Evolutionary conservation across 192 early-diverging fungal species (phyloP), one percentile per base, ranked within the genome.

Genomic region (Spizellomyces sp.): DNA sequence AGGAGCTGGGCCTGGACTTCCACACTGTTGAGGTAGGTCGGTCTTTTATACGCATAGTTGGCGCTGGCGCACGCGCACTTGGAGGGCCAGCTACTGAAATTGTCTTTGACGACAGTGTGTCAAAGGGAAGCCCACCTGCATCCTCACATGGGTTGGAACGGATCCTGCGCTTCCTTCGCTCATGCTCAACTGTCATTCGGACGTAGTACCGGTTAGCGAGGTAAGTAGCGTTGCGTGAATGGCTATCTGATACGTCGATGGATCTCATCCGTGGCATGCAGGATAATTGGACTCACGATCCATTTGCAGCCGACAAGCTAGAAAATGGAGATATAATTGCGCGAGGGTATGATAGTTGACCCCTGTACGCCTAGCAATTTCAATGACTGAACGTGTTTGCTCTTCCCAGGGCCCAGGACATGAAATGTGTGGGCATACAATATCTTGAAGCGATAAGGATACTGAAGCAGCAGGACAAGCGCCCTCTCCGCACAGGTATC

Each of bases 171-270:
- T 88, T 61, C 81, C 86, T 57, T 76, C 86, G 46, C 69, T 96
- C 17, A 75, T 94, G 45, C 89, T 94, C 69, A 94, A 94, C 86
- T 89, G 89, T 58, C 94, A 96, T 80, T 91, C 88, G 8, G 94
- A 96, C 75, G 94, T 96, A 0, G 94, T 96, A 36, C 94, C 94
- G n/a, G 92, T 93, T 66, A 91, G 88, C 62, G 79, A 75, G 65
- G 72, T 74, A 54, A 45, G 58, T 69, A 17, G 8, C 12, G 50
- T n/a, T 2, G 50, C 50, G 17, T 12, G 50, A 19, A 12, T n/a
- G 17, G 17, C 17, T 0, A n/a, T 54, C 50, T 19, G 17, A 19
- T 4, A 10, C n/a, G 9, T 2, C 12, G 50, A 19, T 54, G 12
- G 2, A 54, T 54, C 14, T 43, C 64, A 48, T 36, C 14, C 14